Evolutionary conservation across 2,329 filamentous ascomycete species (phyloP), one percentile per base, ranked within the genome.

Genomic region (Aquanectria penicillioides): DNA sequence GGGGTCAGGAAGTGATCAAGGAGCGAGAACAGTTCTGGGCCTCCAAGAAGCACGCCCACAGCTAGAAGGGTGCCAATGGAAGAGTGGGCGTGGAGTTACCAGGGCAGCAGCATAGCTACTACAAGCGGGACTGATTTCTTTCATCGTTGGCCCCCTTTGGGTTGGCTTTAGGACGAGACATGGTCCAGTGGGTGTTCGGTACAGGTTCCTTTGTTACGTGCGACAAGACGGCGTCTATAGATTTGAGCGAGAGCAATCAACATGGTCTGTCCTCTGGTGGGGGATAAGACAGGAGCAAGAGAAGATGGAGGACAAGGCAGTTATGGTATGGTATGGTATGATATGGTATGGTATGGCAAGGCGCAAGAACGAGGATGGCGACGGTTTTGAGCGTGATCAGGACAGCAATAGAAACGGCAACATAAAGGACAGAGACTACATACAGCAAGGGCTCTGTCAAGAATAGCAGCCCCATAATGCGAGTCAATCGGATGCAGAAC

Each of bases 1-100:
- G 94, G 94, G 90, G 89, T 0, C 81, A 85, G 22, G 87, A 93
- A 64, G 80, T 97, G 25, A 78, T 98, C 64, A 80, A 81, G 67
- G 94, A 98, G 80, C 83, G 94, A 54, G 83, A 89, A 66, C 82
- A 79, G 25, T 89, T 93, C 69, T 97, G 93, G 92, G 81, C 79
- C 25, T 73, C 72, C 17, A 78, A 82, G 69, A 69, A 69, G 29
- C 81, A 83, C 43, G 72, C 82, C 7, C 75, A 81, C 12, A 81
- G 82, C 8, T 80, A 83, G 51, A 72, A 72, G 20, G 81, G 80
- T 10, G 69, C 75, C 8, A 57, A 69, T 4, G 75, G 74, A 10
- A 75, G 73, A 6, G 76, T 84, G 9, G 51, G 70, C 12, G 61
- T 69, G 33, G 74, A 75, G 26, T 76, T 72, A 55, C 68, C 69